A percentile compares a stretch with the other conserved stretches of the same genome.
phyloP scores from a whole-genome alignment of 441 rosid genomes.

The Viola pubescens region DNA sequence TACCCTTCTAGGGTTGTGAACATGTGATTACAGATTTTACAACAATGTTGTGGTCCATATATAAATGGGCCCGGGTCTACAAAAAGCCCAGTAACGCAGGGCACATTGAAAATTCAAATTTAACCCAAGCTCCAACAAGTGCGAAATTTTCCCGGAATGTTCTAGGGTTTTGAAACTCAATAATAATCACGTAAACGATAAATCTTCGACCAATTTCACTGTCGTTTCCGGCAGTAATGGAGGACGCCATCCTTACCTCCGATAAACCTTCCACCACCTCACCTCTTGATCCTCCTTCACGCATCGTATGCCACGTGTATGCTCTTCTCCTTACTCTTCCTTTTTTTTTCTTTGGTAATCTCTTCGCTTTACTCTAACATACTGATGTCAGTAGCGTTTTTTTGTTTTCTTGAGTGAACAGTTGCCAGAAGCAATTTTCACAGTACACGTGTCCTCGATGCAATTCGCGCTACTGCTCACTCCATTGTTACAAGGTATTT shows the following conservation, averaged over 20 bases:
- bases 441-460: conserved; percentile 94
- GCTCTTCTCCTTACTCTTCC: conserved; percentile 5
- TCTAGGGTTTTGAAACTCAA: conserved; percentile 3
- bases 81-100: too few species aligned
- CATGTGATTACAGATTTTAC: not conserved
- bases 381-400: not conserved
- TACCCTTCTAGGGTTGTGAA: too few species aligned
- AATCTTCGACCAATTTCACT: not conserved
- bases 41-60: not conserved
- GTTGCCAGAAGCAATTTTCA: conserved; percentile 85
- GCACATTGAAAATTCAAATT: not conserved
- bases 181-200: not conserved
- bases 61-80: not conserved
- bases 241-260: conserved; percentile 32
- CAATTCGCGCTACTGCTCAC: conserved; percentile 81
- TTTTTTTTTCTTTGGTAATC: too few species aligned
- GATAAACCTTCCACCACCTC: conserved; percentile 40
- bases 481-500: conserved; percentile 60
- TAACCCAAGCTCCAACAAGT: not conserved
- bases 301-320: conserved; percentile 70
- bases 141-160: not conserved
- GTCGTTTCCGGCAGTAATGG: conserved; percentile 20
- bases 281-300: conserved; percentile 40
- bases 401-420: conserved; percentile 12
- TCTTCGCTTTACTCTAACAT: not conserved